Evolutionary conservation across 495 filamentous ascomycete species (phyloP), one percentile per base, ranked within the genome.

Genomic region (Penicillium salamii): DNA sequence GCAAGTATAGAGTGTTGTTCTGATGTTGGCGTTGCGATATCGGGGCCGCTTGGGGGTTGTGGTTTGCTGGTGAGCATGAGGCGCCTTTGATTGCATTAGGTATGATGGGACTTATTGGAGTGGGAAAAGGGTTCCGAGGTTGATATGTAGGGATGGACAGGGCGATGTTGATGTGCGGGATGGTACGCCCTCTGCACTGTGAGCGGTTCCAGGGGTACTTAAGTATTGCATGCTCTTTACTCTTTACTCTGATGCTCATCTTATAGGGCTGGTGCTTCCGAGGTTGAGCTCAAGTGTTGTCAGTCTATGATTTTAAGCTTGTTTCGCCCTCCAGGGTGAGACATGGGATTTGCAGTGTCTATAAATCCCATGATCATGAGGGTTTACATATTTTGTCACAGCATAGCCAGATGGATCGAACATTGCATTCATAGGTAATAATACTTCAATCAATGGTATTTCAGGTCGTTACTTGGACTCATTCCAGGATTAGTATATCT

Each of bases 21-120:
- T n/a, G 92, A 96, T 57, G 83, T 97, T 29, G 77, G 86, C 61
- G 68, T 76, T 1, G 80, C 96, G 73, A 74, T 91, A 11, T 42
- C 46, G 13, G 58, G 61, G 24, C 76, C 81, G 4, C 81, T 79
- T 11, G 87, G 14, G 82, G 85, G 1, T 54, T 97, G 3, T 98
- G 91, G 91, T 81, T 97, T 55, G 93, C 92, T 1, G 92, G 92
- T 0, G 92, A 98, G 66, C 93, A 97, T 70, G 96, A 91, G 21
- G 83, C 90, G 20, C 92, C 92, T 21, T 95, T 96, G 66, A 82
- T 91, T 15, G 89, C 88, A 13, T 64, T 95, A 42, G 91, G 91
- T 1, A 96, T 91, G 7, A 86, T 83, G 91, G 91, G 2, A 91
- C 91, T 9, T 97, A 90, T 53, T 95, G 89, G 90, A 90, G 88